Evolutionary conservation across 352 stramenopile species (phyloP).

Genomic region (Phytophthora citricola): DNA sequence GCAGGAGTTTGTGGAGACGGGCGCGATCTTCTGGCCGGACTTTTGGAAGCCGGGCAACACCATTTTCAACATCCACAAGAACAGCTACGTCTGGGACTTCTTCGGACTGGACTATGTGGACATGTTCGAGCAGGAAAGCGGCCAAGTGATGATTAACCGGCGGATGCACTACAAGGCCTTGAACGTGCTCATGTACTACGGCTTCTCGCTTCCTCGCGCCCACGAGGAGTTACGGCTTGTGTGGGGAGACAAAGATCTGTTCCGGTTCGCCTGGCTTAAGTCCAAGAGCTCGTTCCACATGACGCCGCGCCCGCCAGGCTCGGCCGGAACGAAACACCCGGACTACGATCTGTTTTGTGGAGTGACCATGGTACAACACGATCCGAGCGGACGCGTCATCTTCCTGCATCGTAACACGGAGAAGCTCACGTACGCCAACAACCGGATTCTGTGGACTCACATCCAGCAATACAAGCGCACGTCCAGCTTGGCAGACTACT

Average conservation of each 20-base stretch:
- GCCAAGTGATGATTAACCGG: conserved; percentile 78
- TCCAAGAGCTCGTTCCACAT: conserved; percentile 75
- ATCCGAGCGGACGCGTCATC: conserved; percentile 59
- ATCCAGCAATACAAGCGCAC: conserved; percentile 67
- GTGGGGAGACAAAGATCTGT: conserved; percentile 87
- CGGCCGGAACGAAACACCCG: conserved; percentile 53
- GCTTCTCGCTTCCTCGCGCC: conserved; percentile 43
- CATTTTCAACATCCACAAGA: conserved; percentile 79
- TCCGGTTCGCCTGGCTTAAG: conserved; percentile 83
- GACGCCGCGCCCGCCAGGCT: conserved; percentile 53
- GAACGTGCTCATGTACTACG: conserved; percentile 82
- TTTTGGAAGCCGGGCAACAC: conserved; percentile 77
- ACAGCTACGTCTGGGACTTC: conserved; percentile 78
- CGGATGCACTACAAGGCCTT: conserved; percentile 59
- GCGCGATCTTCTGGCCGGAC: conserved; percentile 87
- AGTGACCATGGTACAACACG: conserved; percentile 76
- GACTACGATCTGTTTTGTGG: conserved; percentile 75
- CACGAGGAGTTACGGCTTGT: conserved; percentile 62
- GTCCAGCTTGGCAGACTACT: conserved; percentile 46
- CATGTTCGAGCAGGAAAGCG: conserved; percentile 85
- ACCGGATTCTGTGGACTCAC: conserved; percentile 60
- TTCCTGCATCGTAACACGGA: conserved; percentile 79
- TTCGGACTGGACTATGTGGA: conserved; percentile 67
- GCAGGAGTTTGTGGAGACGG: conserved; percentile 54
- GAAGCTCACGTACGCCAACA: conserved; percentile 62